Percentiles rank a stretch among this genome's conserved stretches.
phyloP scores from a whole-genome alignment of 139 green algal genomes.

The Desmodesmus armatus region DNA sequence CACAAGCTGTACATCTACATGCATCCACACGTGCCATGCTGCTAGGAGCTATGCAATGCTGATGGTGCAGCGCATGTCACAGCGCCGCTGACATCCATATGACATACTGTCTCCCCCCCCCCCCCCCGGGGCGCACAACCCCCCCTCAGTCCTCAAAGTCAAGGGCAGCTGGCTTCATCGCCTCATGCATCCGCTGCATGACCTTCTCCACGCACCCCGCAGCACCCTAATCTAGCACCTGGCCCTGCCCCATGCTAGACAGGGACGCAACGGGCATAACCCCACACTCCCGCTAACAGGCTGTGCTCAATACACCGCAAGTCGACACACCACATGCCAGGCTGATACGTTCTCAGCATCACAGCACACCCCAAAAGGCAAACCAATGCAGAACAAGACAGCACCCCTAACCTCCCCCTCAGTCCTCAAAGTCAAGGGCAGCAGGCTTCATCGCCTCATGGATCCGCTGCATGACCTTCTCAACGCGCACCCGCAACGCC shows the following conservation, averaged over 20 bases:
- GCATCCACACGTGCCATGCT: too few species aligned
- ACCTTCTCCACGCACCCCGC: slow-evolving; percentile 67
- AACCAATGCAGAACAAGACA: too few species aligned
- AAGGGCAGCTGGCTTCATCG: slow-evolving; percentile 57
- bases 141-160: slow-evolving; percentile 41
- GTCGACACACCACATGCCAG: not conserved
- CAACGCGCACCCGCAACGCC: slow-evolving; percentile 65
- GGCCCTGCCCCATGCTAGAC: slow-evolving; percentile 62
- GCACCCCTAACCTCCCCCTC: not conserved
- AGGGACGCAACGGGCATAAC: slow-evolving; percentile 9
- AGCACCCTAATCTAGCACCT: slow-evolving; percentile 69
- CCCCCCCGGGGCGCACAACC: too few species aligned
- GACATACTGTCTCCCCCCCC: too few species aligned
- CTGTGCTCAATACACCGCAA: not conserved
- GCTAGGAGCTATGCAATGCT: too few species aligned
- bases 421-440: slow-evolving; percentile 43
- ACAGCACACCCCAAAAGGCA: too few species aligned
- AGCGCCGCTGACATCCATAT: too few species aligned
- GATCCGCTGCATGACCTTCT: slow-evolving; percentile 71
- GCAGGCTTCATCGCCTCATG: slow-evolving; percentile 63
- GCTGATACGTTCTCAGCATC: too few species aligned
- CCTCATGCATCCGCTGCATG: slow-evolving; percentile 66
- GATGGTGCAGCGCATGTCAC: too few species aligned
- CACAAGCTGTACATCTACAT: too few species aligned
- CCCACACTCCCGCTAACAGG: slow-evolving; percentile 15